Conservation (phyloP, 2,329 filamentous ascomycete genomes). For the Ilyonectria mors-panacis region DNA sequence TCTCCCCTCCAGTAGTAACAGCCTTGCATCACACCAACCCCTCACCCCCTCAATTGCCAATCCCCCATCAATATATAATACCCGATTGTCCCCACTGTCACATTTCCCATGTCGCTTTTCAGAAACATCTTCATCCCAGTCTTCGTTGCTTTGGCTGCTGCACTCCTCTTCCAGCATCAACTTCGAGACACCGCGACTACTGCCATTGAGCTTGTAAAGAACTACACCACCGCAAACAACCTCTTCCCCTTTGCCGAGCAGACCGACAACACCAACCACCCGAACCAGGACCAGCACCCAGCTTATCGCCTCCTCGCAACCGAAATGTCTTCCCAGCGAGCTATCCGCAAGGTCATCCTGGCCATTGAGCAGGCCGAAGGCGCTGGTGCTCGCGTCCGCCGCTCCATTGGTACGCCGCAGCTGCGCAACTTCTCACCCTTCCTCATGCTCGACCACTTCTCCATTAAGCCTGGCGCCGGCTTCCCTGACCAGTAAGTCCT, state of each 20-base stretch:
- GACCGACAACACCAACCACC: constrained; percentile 25
- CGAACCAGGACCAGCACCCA: constrained; percentile 27
- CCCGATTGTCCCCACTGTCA: constrained; percentile 31
- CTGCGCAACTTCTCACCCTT: constrained; percentile 92
- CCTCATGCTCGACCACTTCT: constrained; percentile 96
- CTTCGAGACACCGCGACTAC: constrained; percentile 40
- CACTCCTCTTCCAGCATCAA: constrained; percentile 46
- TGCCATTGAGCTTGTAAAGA: constrained; percentile 37
- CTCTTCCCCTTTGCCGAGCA: constrained; percentile 12
- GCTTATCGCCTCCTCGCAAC: constrained; percentile 52
- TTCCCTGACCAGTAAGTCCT: constrained; percentile 83
- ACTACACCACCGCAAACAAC: constrained; percentile 19
- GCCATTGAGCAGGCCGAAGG: constrained; percentile 91
- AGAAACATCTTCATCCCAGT: constrained; percentile 47
- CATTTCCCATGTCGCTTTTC: constrained; percentile 51
- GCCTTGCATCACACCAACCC: constrained; percentile 11
- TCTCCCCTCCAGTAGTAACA: not conserved
- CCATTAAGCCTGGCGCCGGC: constrained; percentile 82
- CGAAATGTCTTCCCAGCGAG: constrained; percentile 78
- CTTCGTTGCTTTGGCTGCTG: constrained; percentile 50
- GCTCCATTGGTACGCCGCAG: constrained; percentile 87
- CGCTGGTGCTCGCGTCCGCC: constrained; percentile 86
- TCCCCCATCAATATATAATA: constrained; percentile 40
- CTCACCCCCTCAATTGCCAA: constrained; percentile 11
- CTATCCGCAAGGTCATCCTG: constrained; percentile 86